Evolutionary conservation across 2,329 filamentous ascomycete species (phyloP), one percentile per base, ranked within the genome.

Genomic region (Botrytis cinerea): DNA sequence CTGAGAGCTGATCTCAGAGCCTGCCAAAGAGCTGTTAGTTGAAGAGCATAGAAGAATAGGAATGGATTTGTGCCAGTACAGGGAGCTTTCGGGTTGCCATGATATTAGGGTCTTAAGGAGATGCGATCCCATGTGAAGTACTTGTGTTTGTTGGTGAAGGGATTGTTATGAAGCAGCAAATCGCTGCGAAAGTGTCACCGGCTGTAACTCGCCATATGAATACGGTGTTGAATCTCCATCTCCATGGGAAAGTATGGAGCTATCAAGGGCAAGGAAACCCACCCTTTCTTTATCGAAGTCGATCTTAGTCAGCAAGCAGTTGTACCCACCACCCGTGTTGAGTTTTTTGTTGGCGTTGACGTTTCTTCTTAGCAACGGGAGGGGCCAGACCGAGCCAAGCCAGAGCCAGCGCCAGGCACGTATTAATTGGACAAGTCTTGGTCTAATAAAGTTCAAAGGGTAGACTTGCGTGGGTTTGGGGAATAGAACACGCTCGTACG

Each of bases 101-200:
- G 78, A 76, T 76, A 62, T 54, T n/a, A 64, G 43, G 46, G 22
- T 4, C 18, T 72, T 66, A 45, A 45, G 38, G 40, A 16, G 59
- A 66, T 25, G 45, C n/a, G 72, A 70, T 73, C 57, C 70, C 69
- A 70, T 72, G 18, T 62, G 45, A 35, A 12, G 63, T 35, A 46
- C 25, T 70, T 66, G 38, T 40, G 48, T 61, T 43, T 35, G 54
- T n/a, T 51, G 9, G n/a, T 9, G 22, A 18, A 40, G 9, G 18
- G 32, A n/a, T 64, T 54, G 61, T 75, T 35, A 28, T 18, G 32
- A 28, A 59, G 79, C 80, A 81, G 80, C 79, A 16, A 78, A 74
- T 77, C 77, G 78, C 80, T 78, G 80, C 80, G 74, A 69, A 77
- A 73, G 38, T 62, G 78, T 80, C 73, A 81, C 77, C 78, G 79